Evolutionary conservation across 768 basidiomycete species (phyloP), one percentile per base, ranked within the genome.

Genomic region (Steccherinum ochraceum): DNA sequence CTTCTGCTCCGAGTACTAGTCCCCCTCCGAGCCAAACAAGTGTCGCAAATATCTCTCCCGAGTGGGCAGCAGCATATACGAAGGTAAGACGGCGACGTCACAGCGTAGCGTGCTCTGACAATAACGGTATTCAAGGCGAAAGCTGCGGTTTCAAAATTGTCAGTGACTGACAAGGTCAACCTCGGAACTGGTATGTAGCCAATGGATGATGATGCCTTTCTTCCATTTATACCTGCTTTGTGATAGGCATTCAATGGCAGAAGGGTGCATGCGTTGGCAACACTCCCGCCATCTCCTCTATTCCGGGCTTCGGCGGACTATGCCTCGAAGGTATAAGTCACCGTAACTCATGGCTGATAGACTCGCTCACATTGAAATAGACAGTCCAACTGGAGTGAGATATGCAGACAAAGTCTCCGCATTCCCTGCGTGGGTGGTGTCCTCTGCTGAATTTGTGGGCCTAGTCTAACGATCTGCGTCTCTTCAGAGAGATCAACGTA

Each of bases 31-130:
- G 53, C 23, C 58, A 58, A 23, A 63, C 57, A n/a, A n/a, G n/a
- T n/a, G 56, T 52, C 2, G 55, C 60, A 0, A 60, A 61, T 48
- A 54, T 62, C 44, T 75, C 78, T 2, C 72, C 75, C 0, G 73
- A 77, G 60, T 82, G 80, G 80, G 59, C 67, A 12, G 69, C 75
- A 10, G 80, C 80, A 19, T 78, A 78, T 48, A 60, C 65, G 4
- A 82, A 82, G 68, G 79, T 77, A 50, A 20, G 47, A 1, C 18
- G n/a, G n/a, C 11, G 24, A n/a, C 23, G 27, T 13, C 3, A 4
- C 11, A 21, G 25, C 21, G 16, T 24, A 11, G 35, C 35, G 35
- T n/a, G 7, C 18, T 5, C 20, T 3, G 42, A 45, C 44, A 24
- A 23, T 23, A 16, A n/a, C 16, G 4, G 27, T 19, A 23, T 30